Base-by-base conservation (phyloP, 768 basidiomycete genomes). In the Termitomyces sp. region DNA sequence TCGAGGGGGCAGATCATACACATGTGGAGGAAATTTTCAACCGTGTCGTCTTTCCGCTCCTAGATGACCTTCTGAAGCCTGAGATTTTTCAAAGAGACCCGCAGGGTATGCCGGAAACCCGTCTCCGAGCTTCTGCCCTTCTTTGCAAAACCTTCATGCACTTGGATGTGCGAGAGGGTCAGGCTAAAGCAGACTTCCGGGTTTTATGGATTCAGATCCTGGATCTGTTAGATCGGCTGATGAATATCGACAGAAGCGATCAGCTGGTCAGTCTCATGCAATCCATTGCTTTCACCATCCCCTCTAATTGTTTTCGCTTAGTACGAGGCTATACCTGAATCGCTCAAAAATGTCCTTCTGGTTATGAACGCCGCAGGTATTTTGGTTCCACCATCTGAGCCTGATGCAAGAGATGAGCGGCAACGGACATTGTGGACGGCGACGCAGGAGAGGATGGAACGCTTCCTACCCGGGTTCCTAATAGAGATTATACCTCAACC, bases 61-160 rank as follows among this genome's bases (percentile, higher is more conserved):
- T 98, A 30, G 94, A 98, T 58, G 95, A 96, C 60, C 77, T 99
- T 17, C 73, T 98, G 59, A 91, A 89, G 63, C 87, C 90, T 0
- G 86, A 93, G 57, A 82, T 89, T 17, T 84, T 85, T 66, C 73
- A 81, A 48, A 77, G 85, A 22, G 95, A 97, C 66, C 88, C 90
- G 0, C 76, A 81, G 60, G 93, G 92, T 28, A 90, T 98, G 84
- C 82, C 88, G 3, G 96, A 98, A 72, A 95, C 92, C 8, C 82
- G 96, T 3, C 68, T 98, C 34, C 81, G 91, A 28, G 94, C 90
- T 4, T 88, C 87, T 28, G 90, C 88, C n/a, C 72, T 98, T 54
- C 75, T 97, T 34, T 97, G 94, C 79, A 97, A 97, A 73, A 83
- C 85, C 11, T 98, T 99, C 73, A 88, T 98, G 81, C 93, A 96